Evolutionary conservation across 106 monocot species (phyloP), one percentile per base, ranked within the genome.

Genomic region (Phalaenopsis equestris): DNA sequence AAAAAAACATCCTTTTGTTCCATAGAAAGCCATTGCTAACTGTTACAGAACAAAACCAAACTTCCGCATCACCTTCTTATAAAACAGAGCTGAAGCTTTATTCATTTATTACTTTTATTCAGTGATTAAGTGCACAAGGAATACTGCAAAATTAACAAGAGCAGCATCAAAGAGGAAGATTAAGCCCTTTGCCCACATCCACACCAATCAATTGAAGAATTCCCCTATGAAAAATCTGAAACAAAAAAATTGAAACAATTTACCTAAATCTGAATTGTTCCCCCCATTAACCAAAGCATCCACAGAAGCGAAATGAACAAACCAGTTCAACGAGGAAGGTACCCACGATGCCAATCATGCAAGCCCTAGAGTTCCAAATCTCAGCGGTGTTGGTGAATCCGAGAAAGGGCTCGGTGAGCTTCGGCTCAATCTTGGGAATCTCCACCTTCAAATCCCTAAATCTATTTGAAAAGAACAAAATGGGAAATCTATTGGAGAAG

Each of bases 311-410:
- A 24, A 72, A 38, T 36, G 70, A 64, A 74, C 85, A 9, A 47
- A 96, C 92, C 89, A 97, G 84, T 79, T 97, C 97, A 11, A 92
- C 90, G 41, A 97, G 80, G 89, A 97, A 94, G 16, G 85, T 97
- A 2, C 94, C 90, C 61, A 92, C 86, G 79, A 97, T 42, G 39
- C 94, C 97, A 45, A 97, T 90, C 97, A 97, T 97, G 87, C 94
- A 94, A 52, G 92, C 94, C 75, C 97, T 89, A 15, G 97, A 94
- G 76, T 97, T 97, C 97, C 97, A 94, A 18, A 86, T 83, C 92
- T 97, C 97, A 56, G 93, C 93, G 23, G 92, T 90, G 41, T 72
- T 89, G 42, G 97, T 97, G 92, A 97, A 97, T 6, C 97, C 92
- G 41, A 92, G 81, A 76, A 90, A 92, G 12, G 94, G 86, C 70